Base-by-base conservation (phyloP, 1,139 yeast species). In the Geotrichum aggregatum region DNA sequence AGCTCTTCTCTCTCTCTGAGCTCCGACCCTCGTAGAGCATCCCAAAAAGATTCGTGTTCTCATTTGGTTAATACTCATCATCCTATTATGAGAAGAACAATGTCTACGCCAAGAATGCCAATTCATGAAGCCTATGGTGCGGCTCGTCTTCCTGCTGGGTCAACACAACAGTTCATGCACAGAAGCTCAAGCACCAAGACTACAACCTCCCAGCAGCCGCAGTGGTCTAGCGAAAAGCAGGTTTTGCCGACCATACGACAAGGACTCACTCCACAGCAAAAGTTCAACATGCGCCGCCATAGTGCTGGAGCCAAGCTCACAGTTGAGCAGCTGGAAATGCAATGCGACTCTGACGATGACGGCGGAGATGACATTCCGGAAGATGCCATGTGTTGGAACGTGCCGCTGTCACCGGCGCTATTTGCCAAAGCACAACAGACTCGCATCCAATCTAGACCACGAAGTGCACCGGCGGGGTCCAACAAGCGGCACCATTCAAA, bases 401-500 rank as follows among this genome's bases (percentile, higher is more conserved):
- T 83, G 14, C 89, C 88, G 1, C 66, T 80, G 44, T 76, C 85
- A 0, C 83, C 80, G 49, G 76, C 84, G 0, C 64, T 71, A 16
- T 68, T 65, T 46, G 67, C 71, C 8, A 66, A 69, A 51, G 56
- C 64, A 36, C 68, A 60, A 40, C 33, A 35, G 44, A 31, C 21
- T 10, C 41, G 19, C 38, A 13, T 40, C 24, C 21, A 42, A 35
- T 18, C 49, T 44, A 50, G 46, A 31, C 13, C 41, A 40, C 30
- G 33, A 16, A 43, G 28, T 28, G 50, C 33, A 16, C 52, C 42
- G 8, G 30, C 22, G 8, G 36, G 36, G 3, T n/a, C 18, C 8
- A 16, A 16, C 5, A 5, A n/a, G 36, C 36, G 36, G 36, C 14
- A 34, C 14, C 14, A 16, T 11, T 21, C 30, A 7, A 11, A 8